Base-by-base conservation (phyloP, 2,329 filamentous ascomycete species). In the Neofusicoccum sp. region DNA sequence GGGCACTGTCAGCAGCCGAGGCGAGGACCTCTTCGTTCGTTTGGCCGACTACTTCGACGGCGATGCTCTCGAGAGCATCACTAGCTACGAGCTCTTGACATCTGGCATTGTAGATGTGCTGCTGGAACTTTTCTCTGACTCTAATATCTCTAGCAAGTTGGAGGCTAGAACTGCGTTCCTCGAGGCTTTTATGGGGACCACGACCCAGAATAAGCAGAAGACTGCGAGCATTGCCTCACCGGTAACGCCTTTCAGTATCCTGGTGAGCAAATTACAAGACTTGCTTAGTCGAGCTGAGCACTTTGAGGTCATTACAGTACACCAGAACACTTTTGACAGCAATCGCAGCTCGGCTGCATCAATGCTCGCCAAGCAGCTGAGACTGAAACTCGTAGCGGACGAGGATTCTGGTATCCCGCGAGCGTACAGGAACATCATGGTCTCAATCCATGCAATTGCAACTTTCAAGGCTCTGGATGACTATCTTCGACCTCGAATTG, bases 381-480 rank as follows among this genome's bases (percentile, higher is more conserved):
- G 94, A 37, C 84, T 99, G 48, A 93, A 92, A 69, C 83, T 99
- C 37, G 86, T 93, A 41, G 94, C 95, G 1, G 93, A 96, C 68
- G 93, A 96, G 1, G 89, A 93, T 50, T 94, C 93, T 0, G 91
- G 95, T 54, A 95, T 99, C 64, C 95, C 95, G 16, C 85, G 88
- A 39, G 84, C 89, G 0, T 98, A 96, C 73, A 87, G 91, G 28
- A 97, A 94, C 68, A 96, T 99, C 66, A 97, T 97, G 90, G 95
- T 99, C 1, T 96, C 93, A 0, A 99, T 99, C 63, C 95, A 99
- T 75, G 95, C 95, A 14, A 98, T 99, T 71, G 94, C 95, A 2
- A 98, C 93, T 0, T 98, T 99, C 81, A 98, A 97, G 76, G 91
- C 94, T 0, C 80, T 99, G 29, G 95, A 98, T 73, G 95, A 99